These are phyloP conservation scores for Leucocoprinus birnbaumii DNA, from an alignment of 768 basidiomycete species.

Conservation along the genomic window DNA sequence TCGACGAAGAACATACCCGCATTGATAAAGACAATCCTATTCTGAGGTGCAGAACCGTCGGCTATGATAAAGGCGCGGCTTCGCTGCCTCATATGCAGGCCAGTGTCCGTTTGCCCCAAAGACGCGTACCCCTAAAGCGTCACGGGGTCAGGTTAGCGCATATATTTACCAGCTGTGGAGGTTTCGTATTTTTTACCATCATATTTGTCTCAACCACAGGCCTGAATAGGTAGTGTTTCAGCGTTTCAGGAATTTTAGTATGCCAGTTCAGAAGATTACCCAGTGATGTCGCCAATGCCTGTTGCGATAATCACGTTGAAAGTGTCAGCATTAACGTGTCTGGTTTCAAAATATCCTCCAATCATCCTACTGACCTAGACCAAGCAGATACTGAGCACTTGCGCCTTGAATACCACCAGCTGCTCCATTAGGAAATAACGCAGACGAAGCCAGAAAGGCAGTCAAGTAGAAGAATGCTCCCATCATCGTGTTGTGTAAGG, in stretches of 20 bases:
- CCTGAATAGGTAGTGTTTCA: conserved; percentile 25
- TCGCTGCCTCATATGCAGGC: conserved; percentile 77
- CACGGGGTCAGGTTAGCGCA: neutral
- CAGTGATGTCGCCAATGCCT: conserved; percentile 77
- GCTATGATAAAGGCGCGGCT: conserved; percentile 77
- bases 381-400: conserved; percentile 50
- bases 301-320: neutral
- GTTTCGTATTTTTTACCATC: conserved; percentile 52
- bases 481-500: conserved; percentile 35
- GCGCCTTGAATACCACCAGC: conserved; percentile 26
- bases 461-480: conserved; percentile 39
- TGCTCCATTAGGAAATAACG: conserved; percentile 25
- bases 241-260: neutral
- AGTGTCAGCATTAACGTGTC: conserved; percentile 3
- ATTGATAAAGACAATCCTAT: conserved; percentile 73
- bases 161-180: neutral
- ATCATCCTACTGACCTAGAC: conserved; percentile 44
- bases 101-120: conserved; percentile 63
- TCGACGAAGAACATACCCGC: conserved; percentile 41
- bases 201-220: conserved; percentile 83
- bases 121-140: conserved; percentile 61
- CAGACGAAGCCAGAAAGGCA: conserved; percentile 36
- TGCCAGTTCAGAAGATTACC: conserved; percentile 34
- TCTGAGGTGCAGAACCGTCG: conserved; percentile 49
- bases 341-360: neutral